Evolutionary conservation across 176 grass and related monocot genomes (phyloP), one percentile per base, ranked within the genome.

Genomic region (Hsuehochloa calcarea): DNA sequence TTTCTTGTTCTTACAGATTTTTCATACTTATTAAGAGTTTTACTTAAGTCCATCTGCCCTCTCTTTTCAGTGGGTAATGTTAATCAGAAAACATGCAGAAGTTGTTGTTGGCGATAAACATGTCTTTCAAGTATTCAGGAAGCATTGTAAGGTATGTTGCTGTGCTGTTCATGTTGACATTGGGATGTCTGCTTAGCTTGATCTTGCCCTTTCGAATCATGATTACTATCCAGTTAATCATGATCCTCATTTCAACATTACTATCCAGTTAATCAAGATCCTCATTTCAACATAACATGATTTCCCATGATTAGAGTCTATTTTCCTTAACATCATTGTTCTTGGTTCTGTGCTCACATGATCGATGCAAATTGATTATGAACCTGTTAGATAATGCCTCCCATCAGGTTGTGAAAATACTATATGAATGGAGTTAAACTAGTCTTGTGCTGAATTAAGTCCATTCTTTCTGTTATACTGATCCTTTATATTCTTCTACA

Each of bases 31-130:
- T 70, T 75, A 13, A 44, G 51, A 47, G 20, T 17, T 17, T 39
- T 78, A 77, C 22, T 82, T 62, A 65, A 87, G 34, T 65, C 35
- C 63, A 82, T 82, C 12, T 86, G 9, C 43, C 43, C 26, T 84
- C 70, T 86, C 68, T 70, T 94, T 95, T 86, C 96, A 99, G 96
- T 99, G 96, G 96, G 90, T 92, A 81, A 50, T 87, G 35, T 84
- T 99, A 65, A 80, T 92, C 49, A 90, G 93, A 88, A 96, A 90
- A 84, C 96, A 99, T 75, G 90, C 90, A 4, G 84, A 94, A 85
- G 82, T 88, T 50, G 82, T 94, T 70, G 88, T 91, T 81, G 84
- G 74, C 60, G 96, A 99, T 68, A 87, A 85, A 86, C 88, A 20
- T 77, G 45, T 94, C n/a, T 91, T 96, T 76, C 84, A 81, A 79